Conservation (phyloP, 495 filamentous ascomycete species). For the Elasticomyces elasticus region DNA sequence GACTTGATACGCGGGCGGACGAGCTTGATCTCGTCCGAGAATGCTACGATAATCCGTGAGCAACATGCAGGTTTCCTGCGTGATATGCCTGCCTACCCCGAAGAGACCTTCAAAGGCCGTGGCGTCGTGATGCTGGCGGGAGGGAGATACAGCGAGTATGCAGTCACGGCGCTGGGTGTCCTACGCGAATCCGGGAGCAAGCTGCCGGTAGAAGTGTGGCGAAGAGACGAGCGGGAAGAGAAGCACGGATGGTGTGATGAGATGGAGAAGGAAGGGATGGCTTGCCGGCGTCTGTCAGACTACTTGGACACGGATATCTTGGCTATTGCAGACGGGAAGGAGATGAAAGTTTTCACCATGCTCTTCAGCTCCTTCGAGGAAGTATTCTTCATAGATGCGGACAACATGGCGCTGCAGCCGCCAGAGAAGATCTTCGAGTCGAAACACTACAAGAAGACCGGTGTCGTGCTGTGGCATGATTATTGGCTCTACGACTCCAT, state of each 20-base stretch:
- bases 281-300: constrained; percentile 6
- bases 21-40: background rate
- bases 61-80: background rate
- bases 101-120: constrained; percentile 3
- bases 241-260: constrained; percentile 7
- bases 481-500: constrained; percentile 5
- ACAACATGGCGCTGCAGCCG: constrained; percentile 8
- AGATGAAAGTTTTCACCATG: constrained; percentile 13
- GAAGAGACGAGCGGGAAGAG: constrained; percentile 12
- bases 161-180: constrained; percentile 6
- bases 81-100: constrained; percentile 1
- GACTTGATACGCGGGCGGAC: background rate
- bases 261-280: constrained; percentile 9
- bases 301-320: constrained; percentile 14
- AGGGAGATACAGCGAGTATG: constrained; percentile 8
- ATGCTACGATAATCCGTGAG: background rate
- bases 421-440: constrained; percentile 12
- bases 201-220: constrained; percentile 10
- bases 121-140: constrained; percentile 11
- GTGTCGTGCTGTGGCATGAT: constrained; percentile 8
- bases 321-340: constrained; percentile 4
- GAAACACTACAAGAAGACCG: constrained; percentile 1
- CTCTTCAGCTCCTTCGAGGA: constrained; percentile 13
- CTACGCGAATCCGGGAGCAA: constrained; percentile 3
- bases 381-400: constrained; percentile 15